Conservation (phyloP, 2,329 filamentous ascomycete species). For the Exophiala mesophila region DNA sequence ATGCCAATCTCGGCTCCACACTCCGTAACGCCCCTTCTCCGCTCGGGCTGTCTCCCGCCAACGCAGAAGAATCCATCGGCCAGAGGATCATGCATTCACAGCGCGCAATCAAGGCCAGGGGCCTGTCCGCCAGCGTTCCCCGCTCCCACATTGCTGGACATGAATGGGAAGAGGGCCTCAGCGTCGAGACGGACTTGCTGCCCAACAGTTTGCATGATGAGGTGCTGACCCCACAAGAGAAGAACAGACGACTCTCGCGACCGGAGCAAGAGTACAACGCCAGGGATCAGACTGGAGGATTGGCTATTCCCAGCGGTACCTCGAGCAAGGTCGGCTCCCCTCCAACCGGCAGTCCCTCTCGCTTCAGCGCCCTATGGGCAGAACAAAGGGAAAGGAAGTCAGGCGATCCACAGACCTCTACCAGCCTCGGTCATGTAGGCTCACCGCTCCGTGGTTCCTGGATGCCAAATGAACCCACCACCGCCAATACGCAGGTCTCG, state of each 20-base stretch:
- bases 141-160: slow-evolving; percentile 41
- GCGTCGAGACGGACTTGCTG: slow-evolving; percentile 84
- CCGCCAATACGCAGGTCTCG: slow-evolving; percentile 20
- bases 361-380: slow-evolving; percentile 57
- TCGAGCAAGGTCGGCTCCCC: slow-evolving; percentile 52
- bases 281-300: slow-evolving; percentile 44
- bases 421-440: slow-evolving; percentile 57
- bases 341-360: slow-evolving; percentile 53
- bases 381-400: slow-evolving; percentile 49
- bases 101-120: slow-evolving; percentile 49
- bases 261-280: slow-evolving; percentile 49
- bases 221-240: slow-evolving; percentile 58
- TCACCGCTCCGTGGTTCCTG: slow-evolving; percentile 62
- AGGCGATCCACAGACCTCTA: slow-evolving; percentile 41
- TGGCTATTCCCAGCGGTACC: slow-evolving; percentile 47
- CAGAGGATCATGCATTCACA: slow-evolving; percentile 61
- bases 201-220: slow-evolving; percentile 64
- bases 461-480: slow-evolving; percentile 22
- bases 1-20: slow-evolving; percentile 67
- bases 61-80: slow-evolving; percentile 60
- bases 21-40: slow-evolving; percentile 54
- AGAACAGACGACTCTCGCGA: slow-evolving; percentile 55
- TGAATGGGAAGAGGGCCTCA: slow-evolving; percentile 61
- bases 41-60: slow-evolving; percentile 56
- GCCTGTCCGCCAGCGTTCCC: slow-evolving; percentile 57